These are phyloP conservation scores for Parafenestella ontariensis DNA, from an alignment of 2,329 filamentous ascomycete species.

Conservation along the genomic window DNA sequence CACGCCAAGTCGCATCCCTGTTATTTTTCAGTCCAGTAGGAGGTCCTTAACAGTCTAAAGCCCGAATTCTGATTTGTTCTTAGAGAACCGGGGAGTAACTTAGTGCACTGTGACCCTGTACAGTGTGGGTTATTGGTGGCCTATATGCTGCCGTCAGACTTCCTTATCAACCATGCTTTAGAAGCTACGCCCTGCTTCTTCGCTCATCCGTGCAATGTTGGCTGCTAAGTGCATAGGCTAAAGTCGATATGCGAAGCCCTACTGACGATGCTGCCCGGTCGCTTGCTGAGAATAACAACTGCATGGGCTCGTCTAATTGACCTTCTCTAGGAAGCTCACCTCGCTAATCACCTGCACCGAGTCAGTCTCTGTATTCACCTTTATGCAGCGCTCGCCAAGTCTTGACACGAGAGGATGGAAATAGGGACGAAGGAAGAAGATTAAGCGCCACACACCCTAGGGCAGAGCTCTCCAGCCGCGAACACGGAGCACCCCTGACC, in stretches of 20 bases:
- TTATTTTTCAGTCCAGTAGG: too few species aligned
- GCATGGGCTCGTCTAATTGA: background rate
- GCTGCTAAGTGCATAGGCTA: background rate
- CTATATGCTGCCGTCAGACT: background rate
- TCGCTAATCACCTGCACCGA: background rate
- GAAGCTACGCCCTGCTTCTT: background rate
- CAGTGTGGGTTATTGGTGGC: background rate
- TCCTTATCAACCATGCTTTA: background rate
- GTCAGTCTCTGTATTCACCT: background rate
- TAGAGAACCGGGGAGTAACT: too few species aligned
- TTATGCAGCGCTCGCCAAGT: background rate
- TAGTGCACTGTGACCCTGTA: too few species aligned
- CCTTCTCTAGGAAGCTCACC: background rate
- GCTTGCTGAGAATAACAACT: background rate
- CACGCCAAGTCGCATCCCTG: too few species aligned
- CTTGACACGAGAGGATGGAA: background rate
- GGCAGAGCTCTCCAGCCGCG: constrained; percentile 7
- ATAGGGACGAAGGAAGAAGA: background rate
- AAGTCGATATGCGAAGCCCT: background rate
- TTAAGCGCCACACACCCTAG: constrained; percentile 13
- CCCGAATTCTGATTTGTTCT: too few species aligned
- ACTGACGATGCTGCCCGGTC: background rate
- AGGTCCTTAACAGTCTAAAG: too few species aligned
- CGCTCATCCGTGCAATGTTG: background rate
- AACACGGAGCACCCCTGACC: constrained; percentile 4